phyloP scores from a whole-genome alignment of 2,329 filamentous ascomycete genomes.

The Aschersonia sp. region DNA sequence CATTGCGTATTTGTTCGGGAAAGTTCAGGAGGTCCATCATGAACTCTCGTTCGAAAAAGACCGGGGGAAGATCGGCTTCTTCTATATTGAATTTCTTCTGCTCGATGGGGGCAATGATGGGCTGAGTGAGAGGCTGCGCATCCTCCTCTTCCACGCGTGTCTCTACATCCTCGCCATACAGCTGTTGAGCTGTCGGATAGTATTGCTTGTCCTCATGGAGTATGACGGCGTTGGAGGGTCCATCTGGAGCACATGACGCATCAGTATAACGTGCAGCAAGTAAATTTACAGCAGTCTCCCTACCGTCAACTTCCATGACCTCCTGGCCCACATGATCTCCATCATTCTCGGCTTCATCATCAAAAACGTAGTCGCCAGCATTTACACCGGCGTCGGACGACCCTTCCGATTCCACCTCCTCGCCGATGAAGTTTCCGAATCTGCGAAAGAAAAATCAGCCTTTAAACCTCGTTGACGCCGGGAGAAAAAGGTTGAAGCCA shows the following conservation, averaged over 20 bases:
- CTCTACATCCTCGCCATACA: constrained; percentile 90
- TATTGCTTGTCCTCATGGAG: constrained; percentile 99
- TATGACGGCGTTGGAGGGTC: constrained; percentile 90
- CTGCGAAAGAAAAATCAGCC: constrained; percentile 24
- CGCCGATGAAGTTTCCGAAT: constrained; percentile 97
- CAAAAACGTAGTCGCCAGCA: constrained; percentile 67
- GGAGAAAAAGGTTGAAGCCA: neutral
- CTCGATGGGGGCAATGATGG: constrained; percentile 85
- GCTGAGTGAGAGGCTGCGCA: constrained; percentile 79
- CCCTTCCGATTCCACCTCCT: constrained; percentile 71
- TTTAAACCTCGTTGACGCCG: too few relatives aligned
- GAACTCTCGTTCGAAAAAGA: constrained; percentile 78
- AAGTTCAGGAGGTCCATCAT: constrained; percentile 96
- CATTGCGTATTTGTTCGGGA: constrained; percentile 84
- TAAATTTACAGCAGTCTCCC: constrained; percentile 6
- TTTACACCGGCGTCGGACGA: constrained; percentile 68
- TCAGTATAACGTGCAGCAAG: neutral
- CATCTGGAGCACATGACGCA: constrained; percentile 32
- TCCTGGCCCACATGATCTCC: constrained; percentile 56
- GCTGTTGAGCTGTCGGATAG: constrained; percentile 93
- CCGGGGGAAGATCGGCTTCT: constrained; percentile 77
- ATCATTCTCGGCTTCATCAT: constrained; percentile 57
- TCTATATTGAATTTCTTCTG: constrained; percentile 94
- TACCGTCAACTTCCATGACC: constrained; percentile 86
- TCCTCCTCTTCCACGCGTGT: constrained; percentile 95